Conservation (phyloP, 2,329 filamentous ascomycete genomes). For the Aureobasidium melanogenum region DNA sequence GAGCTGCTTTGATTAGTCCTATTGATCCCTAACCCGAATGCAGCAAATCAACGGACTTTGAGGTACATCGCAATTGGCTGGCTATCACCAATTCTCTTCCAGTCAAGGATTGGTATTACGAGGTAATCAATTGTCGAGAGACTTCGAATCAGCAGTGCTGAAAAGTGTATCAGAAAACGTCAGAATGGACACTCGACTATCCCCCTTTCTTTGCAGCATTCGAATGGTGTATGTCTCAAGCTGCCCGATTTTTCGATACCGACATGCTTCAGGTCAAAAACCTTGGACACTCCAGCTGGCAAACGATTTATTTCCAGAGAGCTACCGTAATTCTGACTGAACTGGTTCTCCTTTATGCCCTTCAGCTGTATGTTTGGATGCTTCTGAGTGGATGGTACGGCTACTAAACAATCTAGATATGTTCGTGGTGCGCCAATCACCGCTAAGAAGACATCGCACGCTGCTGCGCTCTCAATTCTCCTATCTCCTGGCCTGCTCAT, state of each 20-base stretch:
- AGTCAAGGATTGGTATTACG: constrained; percentile 85
- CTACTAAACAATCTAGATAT: constrained; percentile 47
- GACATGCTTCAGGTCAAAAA: constrained; percentile 75
- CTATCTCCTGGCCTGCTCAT: constrained; percentile 89
- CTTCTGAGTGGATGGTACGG: background rate
- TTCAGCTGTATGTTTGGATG: constrained; percentile 53
- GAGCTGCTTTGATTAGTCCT: constrained; percentile 8
- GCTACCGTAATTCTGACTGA: constrained; percentile 81
- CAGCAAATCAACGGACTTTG: constrained; percentile 98
- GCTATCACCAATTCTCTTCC: constrained; percentile 88
- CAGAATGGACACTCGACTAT: constrained; percentile 99
- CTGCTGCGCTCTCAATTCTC: constrained; percentile 77
- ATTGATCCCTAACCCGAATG: constrained; percentile 13
- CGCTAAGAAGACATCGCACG: constrained; percentile 70
- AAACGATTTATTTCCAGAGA: constrained; percentile 89
- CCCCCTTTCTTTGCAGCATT: constrained; percentile 97
- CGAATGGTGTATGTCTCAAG: constrained; percentile 83
- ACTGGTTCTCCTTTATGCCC: constrained; percentile 70
- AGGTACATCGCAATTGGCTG: constrained; percentile 98
- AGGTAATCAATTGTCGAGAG: constrained; percentile 41
- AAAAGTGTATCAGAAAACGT: constrained; percentile 56
- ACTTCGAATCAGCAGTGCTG: constrained; percentile 11
- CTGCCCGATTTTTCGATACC: constrained; percentile 67
- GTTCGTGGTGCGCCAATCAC: constrained; percentile 59
- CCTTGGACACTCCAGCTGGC: constrained; percentile 81